Conservation (phyloP, 1,139 yeast genomes). For the Geotrichum fermentans region DNA sequence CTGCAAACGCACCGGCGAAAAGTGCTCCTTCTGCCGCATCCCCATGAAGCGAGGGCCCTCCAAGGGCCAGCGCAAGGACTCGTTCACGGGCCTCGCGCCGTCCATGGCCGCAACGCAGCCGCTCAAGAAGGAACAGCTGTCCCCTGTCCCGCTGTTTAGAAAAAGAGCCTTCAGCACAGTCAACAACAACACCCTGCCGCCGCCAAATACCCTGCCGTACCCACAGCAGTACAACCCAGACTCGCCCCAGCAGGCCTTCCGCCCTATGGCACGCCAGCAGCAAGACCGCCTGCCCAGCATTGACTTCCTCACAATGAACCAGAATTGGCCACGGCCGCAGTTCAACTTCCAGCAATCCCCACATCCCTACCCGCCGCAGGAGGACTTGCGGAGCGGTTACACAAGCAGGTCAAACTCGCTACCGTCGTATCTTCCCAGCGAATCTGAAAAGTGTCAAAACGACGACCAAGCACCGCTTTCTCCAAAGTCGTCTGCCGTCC, state of each 20-base stretch:
- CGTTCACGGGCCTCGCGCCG: constrained; percentile 1
- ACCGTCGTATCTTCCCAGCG: constrained; percentile 11
- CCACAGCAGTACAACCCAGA: not conserved
- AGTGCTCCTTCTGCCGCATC: constrained; percentile 41
- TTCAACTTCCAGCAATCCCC: not conserved
- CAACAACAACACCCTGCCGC: constrained; percentile 2
- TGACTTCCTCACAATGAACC: constrained; percentile 11
- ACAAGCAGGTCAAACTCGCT: constrained; percentile 10
- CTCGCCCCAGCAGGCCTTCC: not conserved
- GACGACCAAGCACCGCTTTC: constrained; percentile 6
- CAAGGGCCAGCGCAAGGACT: constrained; percentile 29
- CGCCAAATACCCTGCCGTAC: not conserved
- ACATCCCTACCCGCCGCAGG: constrained; percentile 1
- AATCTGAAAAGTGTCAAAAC: constrained; percentile 7
- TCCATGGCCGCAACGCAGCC: not conserved
- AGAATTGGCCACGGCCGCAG: constrained; percentile 1
- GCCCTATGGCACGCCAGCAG: not conserved
- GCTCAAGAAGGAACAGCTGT: too few species aligned
- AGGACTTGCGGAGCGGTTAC: constrained; percentile 3
- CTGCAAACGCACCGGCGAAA: constrained; percentile 39
- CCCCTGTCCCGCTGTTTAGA: constrained; percentile 2
- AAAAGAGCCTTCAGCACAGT: constrained; percentile 12
- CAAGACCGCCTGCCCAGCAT: constrained; percentile 13
- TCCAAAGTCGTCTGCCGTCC: constrained; percentile 7
- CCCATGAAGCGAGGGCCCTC: constrained; percentile 45